Base-by-base conservation (phyloP, 768 basidiomycete species). In the Suillus discolor region DNA sequence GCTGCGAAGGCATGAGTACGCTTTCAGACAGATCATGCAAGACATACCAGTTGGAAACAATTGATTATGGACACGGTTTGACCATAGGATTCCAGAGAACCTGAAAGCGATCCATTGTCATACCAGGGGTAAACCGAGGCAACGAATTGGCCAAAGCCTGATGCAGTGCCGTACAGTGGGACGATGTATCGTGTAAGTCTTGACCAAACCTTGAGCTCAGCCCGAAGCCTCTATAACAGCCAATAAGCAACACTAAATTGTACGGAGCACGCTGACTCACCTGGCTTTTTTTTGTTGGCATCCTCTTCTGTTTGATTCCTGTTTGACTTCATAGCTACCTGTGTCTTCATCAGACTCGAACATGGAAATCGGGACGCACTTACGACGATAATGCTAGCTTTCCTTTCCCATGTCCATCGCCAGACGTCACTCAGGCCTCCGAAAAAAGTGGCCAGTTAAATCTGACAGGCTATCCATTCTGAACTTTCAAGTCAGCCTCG, bases 371-470 rank as follows among this genome's bases (percentile, higher is more conserved):
- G 44, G 36, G 6, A 34, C 18, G 7, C 15, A 4, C 51, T 38
- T 18, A 59, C 57, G 25, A 25, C 57, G 8, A 59, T 6, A 59
- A 64, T 42, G 4, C 36, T 4, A 38, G 53, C 15, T 18, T n/a
- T 38, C 3, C 0, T 62, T 41, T 9, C 49, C 36, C 70, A 45
- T 20, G 41, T n/a, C 23, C 75, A 77, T 5, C 62, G 44, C 74
- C 75, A 75, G 62, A 75, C 47, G 3, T 75, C 74, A 20, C 74
- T 77, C 66, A 77, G 75, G 34, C 74, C 76, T 1, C 74, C 74
- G 45, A 69, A 65, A 0, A 75, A 76, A 0, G 38, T 65, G 39
- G 75, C 75, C 11, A 2, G 75, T 75, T 65, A 75, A 72, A 61
- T 45, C 57, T 25, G 23, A 38, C 18, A 59, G 23, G 15, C 23